Conservation (phyloP, 2,329 filamentous ascomycete genomes). For the Dactylellina drechsleri region DNA sequence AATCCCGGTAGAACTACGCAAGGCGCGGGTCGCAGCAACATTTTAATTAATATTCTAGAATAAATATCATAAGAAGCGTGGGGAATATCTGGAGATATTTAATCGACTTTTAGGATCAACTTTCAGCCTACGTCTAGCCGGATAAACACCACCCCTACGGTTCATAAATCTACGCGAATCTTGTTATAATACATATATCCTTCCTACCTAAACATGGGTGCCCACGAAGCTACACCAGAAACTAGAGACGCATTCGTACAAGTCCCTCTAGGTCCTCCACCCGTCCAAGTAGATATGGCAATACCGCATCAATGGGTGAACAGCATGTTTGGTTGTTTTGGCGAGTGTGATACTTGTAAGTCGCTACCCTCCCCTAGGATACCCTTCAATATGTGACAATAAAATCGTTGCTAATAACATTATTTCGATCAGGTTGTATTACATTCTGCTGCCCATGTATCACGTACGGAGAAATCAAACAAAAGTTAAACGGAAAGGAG, state of each 20-base stretch:
- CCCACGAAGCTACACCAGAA: background rate
- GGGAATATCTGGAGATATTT: background rate
- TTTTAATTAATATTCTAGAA: background rate
- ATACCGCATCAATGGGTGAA: conserved; percentile 47
- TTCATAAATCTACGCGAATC: background rate
- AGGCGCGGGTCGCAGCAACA: conserved; percentile 16
- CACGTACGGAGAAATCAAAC: conserved; percentile 41
- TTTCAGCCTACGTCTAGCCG: too few species aligned
- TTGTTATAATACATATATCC: background rate
- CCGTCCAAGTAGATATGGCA: too few species aligned
- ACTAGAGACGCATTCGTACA: conserved; percentile 25
- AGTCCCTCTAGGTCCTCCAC: conserved; percentile 16
- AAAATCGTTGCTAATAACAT: background rate
- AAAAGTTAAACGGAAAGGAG: conserved; percentile 9
- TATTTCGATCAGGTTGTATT: conserved; percentile 20
- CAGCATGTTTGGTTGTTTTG: conserved; percentile 51
- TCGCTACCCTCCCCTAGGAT: background rate
- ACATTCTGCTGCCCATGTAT: conserved; percentile 41
- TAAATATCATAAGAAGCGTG: too few species aligned
- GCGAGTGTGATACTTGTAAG: conserved; percentile 54
- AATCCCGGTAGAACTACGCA: conserved; percentile 9
- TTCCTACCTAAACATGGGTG: background rate
- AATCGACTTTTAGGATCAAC: background rate
- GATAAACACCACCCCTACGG: too few species aligned
- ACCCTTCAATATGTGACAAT: background rate